Base-by-base conservation (phyloP, 805 yeast species). In the Kodamaea leandrae region DNA sequence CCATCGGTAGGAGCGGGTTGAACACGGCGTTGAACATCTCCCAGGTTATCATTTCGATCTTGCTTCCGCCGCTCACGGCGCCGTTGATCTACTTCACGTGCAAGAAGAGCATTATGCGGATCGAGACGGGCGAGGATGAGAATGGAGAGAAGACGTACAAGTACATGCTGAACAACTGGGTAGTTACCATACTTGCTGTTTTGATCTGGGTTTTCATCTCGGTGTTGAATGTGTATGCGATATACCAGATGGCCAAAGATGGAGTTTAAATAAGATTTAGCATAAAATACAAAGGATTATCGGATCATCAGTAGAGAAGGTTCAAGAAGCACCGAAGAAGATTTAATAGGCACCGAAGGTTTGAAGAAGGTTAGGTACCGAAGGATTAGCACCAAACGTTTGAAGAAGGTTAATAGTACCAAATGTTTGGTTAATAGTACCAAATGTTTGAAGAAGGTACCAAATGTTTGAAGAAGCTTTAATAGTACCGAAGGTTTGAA, bases 41-140 rank as follows among this genome's bases (percentile, higher is more conserved):
- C 0, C 97, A 89, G 63, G 93, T 89, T 14, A 80, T 86, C 1
- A 69, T 89, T 37, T 86, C 96, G 2, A 74, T 90, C 39, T 71
- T 90, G 34, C 71, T 89, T 43, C 96, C 96, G 7, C 83, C 89
- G 49, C 72, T 87, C 32, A 78, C 90, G 6, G 91, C 95, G 1
- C 96, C 96, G 4, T 68, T 89, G 55, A 77, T 89, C 36, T 89
- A 80, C 55, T 84, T 89, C 60, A 90, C 96, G 1, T 77, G 86
- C 37, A 74, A 71, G 39, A 81, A 77, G 52, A 59, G 74, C 10
- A 75, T 83, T 36, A 89, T 90, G 97, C 69, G 63, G 36, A 78
- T 81, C 4, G 72, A 74, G 42, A 55, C 21, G 14, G 43, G 30
- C 8, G 43, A 40, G 32, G 46, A 42, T 14, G 24, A 42, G 16